Evolutionary conservation across 768 basidiomycete species (phyloP).

Genomic region (Pisolithus sp.): DNA sequence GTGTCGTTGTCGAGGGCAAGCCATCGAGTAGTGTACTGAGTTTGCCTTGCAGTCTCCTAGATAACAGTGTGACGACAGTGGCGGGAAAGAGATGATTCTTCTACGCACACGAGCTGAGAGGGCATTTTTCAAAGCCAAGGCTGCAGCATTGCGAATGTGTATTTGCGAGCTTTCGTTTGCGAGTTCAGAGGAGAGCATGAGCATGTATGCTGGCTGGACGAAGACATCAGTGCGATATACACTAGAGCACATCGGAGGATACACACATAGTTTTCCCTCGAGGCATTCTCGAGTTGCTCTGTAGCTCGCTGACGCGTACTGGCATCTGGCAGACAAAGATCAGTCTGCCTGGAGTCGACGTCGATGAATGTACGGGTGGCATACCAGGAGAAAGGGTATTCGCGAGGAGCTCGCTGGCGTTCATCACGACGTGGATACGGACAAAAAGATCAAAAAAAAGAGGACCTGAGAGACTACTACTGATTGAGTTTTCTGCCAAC

Average conservation of each 20-base stretch:
- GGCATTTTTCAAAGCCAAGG: constrained; percentile 94
- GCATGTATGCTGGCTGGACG: constrained; percentile 83
- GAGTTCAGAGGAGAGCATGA: constrained; percentile 82
- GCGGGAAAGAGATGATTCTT: constrained; percentile 15
- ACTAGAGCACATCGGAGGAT: constrained; percentile 4
- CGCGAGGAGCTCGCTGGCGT: constrained; percentile 83
- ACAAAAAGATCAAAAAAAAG: background rate
- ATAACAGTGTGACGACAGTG: constrained; percentile 14
- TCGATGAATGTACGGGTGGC: constrained; percentile 28
- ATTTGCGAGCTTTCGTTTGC: constrained; percentile 63
- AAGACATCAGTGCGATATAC: constrained; percentile 7
- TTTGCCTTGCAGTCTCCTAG: constrained; percentile 71
- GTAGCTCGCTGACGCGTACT: constrained; percentile 89
- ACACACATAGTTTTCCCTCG: constrained; percentile 85
- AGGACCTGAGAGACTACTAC: background rate
- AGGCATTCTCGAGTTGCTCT: constrained; percentile 79
- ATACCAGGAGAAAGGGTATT: constrained; percentile 88
- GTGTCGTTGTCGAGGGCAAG: constrained; percentile 61
- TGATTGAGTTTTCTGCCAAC: background rate
- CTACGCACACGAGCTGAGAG: constrained; percentile 78
- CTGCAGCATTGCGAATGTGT: constrained; percentile 91
- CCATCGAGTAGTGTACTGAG: constrained; percentile 77
- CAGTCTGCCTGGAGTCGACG: constrained; percentile 27
- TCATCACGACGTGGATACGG: constrained; percentile 54
- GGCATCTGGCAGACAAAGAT: constrained; percentile 51